Evolutionary conservation across 2,329 filamentous ascomycete genomes (phyloP).

Genomic region (Camillea tinctor): DNA sequence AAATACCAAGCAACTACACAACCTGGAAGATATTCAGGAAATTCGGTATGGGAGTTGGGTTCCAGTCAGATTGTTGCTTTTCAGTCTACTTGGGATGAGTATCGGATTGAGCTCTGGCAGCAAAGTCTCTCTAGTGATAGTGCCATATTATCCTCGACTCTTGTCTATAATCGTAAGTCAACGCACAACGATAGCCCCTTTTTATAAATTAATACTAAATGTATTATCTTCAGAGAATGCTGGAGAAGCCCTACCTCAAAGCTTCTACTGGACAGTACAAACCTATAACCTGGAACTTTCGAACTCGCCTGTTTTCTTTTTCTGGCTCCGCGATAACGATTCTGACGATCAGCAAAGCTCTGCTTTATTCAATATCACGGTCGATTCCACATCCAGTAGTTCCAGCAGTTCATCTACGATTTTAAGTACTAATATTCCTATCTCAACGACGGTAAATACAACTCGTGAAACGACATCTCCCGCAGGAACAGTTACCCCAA

Average conservation of each 20-base stretch:
- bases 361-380: conserved; percentile 3
- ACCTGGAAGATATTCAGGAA: not conserved
- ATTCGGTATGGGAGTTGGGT: not conserved
- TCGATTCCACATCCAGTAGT: not conserved
- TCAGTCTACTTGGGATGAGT: not conserved
- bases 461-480: not conserved
- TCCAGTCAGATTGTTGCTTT: conserved; percentile 3
- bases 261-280: conserved; percentile 5
- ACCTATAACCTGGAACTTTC: not conserved
- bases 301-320: conserved; percentile 1
- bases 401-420: not conserved
- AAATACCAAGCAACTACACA: too few relatives aligned
- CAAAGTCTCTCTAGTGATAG: not conserved
- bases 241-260: not conserved
- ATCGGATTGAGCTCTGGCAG: conserved; percentile 3
- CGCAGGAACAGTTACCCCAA: not conserved
- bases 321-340: conserved; percentile 1
- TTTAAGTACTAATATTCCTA: not conserved
- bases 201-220: too few relatives aligned
- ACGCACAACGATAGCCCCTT: too few relatives aligned
- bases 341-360: not conserved
- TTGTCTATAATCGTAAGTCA: not conserved
- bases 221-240: too few relatives aligned
- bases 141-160: not conserved
- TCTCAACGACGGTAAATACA: not conserved